Conservation (phyloP, 345 rosid genomes). For the Pelargonium nanum region DNA sequence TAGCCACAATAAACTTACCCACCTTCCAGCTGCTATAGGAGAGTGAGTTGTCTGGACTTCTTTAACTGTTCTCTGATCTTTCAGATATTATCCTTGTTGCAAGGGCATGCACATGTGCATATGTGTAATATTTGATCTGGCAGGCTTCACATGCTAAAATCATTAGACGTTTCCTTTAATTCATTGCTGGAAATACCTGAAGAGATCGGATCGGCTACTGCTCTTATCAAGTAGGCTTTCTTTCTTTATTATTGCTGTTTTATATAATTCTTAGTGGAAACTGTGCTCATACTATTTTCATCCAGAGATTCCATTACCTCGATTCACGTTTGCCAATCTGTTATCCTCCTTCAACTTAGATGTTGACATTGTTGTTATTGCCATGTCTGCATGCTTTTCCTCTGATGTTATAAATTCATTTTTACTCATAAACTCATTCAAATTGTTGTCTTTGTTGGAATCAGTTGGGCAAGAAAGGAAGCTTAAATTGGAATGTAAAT, state of each 20-base stretch:
- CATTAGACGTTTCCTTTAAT: conserved; percentile 73
- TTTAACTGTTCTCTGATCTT: background rate
- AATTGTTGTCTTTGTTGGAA: too few relatives aligned
- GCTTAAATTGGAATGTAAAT: too few relatives aligned
- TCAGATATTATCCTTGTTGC: background rate
- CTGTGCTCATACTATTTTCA: too few relatives aligned
- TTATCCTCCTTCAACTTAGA: too few relatives aligned
- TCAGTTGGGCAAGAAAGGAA: too few relatives aligned
- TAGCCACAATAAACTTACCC: conserved; percentile 61
- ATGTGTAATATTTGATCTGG: background rate
- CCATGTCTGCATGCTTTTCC: too few relatives aligned
- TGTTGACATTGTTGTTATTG: too few relatives aligned
- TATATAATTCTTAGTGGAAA: background rate
- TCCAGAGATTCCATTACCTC: too few relatives aligned
- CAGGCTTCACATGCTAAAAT: conserved; percentile 79
- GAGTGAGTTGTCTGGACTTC: conserved; percentile 43
- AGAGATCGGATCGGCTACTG: conserved; percentile 63
- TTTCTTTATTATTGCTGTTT: background rate
- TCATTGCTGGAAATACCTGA: conserved; percentile 53
- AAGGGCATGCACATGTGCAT: background rate
- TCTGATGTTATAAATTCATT: too few relatives aligned
- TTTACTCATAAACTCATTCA: too few relatives aligned
- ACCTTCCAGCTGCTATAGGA: conserved; percentile 72
- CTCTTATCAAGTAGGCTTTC: conserved; percentile 72
- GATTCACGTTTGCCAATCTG: too few relatives aligned